A percentile compares a stretch with the other conserved stretches of the same genome.
Evolutionary conservation across 1,139 yeast genomes (phyloP).

Genomic region (Blastobotrys elegans): DNA sequence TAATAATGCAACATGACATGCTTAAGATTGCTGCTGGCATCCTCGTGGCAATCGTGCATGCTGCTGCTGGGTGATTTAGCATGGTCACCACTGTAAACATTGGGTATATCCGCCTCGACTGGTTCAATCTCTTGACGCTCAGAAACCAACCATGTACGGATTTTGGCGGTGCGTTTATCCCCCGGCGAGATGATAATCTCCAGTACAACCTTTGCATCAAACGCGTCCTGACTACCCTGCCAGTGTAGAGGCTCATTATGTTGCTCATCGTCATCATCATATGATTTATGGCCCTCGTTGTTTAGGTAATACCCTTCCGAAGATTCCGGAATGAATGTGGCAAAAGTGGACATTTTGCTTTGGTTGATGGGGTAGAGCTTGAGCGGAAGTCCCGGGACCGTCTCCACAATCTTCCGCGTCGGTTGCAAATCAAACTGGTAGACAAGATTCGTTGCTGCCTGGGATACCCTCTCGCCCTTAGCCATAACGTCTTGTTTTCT

Average conservation of each 20-base stretch:
- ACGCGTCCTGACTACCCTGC: conserved; percentile 17
- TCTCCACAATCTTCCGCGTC: conserved; percentile 15
- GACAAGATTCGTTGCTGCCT: conserved; percentile 19
- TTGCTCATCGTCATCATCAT: conserved; percentile 21
- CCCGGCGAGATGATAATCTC: conserved; percentile 4
- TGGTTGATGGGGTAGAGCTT: conserved; percentile 19
- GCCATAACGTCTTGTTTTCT: conserved; percentile 16
- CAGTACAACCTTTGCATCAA: conserved; percentile 15
- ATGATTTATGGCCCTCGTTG: not conserved
- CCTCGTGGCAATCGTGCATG: not conserved
- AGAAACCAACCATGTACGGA: not conserved
- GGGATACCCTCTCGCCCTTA: conserved; percentile 14
- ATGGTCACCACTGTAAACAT: not conserved
- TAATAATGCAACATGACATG: conserved; percentile 21
- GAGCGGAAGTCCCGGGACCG: conserved; percentile 23
- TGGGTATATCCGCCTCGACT: conserved; percentile 1
- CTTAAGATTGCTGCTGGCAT: conserved; percentile 4
- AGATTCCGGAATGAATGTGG: conserved; percentile 20
- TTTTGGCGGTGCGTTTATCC: not conserved
- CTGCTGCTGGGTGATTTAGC: not conserved
- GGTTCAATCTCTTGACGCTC: conserved; percentile 2
- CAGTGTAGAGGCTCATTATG: conserved; percentile 19
- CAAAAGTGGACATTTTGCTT: conserved; percentile 19
- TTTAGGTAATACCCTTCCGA: conserved; percentile 16
- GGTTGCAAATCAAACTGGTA: conserved; percentile 20